phyloP scores from a whole-genome alignment of 176 grass and related monocot species.

The Oryza nivara region DNA sequence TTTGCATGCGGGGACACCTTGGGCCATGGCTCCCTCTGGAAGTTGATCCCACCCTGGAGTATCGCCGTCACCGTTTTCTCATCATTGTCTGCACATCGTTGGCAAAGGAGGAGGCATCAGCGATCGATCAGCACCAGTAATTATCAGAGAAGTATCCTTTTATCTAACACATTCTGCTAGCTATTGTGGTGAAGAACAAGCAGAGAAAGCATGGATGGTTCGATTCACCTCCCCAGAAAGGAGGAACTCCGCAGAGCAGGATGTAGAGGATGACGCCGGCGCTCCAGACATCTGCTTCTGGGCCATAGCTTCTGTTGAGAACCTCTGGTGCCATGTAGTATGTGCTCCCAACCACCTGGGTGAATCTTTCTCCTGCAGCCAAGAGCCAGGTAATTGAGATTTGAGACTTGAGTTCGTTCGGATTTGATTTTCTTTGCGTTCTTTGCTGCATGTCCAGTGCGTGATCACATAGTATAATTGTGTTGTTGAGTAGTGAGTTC shows the following conservation, averaged over 20 bases:
- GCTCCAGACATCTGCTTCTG: conserved; percentile 87
- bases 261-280: conserved; percentile 87
- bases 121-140: background rate
- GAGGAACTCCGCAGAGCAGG: conserved; percentile 76
- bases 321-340: conserved; percentile 92
- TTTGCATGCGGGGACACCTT: conserved; percentile 87
- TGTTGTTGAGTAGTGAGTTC: no score
- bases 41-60: conserved; percentile 58
- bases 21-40: conserved; percentile 82
- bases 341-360: conserved; percentile 76
- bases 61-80: conserved; percentile 77
- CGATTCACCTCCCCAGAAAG: conserved; percentile 80
- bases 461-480: background rate
- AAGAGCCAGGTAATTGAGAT: background rate
- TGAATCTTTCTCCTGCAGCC: conserved; percentile 61
- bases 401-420: background rate
- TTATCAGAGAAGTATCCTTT: background rate
- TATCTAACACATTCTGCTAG: background rate
- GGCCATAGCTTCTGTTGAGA: conserved; percentile 73
- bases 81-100: conserved; percentile 57
- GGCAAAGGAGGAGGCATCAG: background rate
- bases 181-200: no score
- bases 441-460: background rate
- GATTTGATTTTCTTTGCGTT: background rate
- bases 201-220: background rate